Evolutionary conservation across 768 basidiomycete genomes (phyloP).

Genomic region (Agrocybe pediades): DNA sequence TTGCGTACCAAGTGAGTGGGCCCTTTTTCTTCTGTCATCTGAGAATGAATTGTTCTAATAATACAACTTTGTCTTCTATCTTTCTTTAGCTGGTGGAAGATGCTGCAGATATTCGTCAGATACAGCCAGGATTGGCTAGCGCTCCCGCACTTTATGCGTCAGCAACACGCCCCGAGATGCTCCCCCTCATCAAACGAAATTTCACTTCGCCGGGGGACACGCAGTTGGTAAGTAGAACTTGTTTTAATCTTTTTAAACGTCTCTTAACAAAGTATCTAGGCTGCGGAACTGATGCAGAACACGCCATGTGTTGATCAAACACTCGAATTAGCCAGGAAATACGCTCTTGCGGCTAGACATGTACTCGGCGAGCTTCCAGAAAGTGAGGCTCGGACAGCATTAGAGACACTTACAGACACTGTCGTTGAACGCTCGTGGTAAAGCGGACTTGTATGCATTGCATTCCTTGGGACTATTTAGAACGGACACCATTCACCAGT

Average conservation of each 20-base stretch:
- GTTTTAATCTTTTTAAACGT: background rate
- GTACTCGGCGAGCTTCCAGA: slow-evolving; percentile 73
- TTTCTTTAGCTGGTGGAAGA: slow-evolving; percentile 78
- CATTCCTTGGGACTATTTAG: slow-evolving; percentile 10
- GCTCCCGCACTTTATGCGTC: slow-evolving; percentile 87
- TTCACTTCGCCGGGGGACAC: slow-evolving; percentile 80
- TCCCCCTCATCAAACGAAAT: slow-evolving; percentile 76
- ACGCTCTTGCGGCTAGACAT: slow-evolving; percentile 78
- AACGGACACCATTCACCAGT: slow-evolving; percentile 9
- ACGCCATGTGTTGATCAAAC: slow-evolving; percentile 83
- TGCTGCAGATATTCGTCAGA: slow-evolving; percentile 65
- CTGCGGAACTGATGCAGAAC: slow-evolving; percentile 61
- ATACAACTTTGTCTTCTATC: slow-evolving; percentile 3
- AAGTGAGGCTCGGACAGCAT: slow-evolving; percentile 76
- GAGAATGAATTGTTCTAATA: background rate
- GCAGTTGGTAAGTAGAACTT: slow-evolving; percentile 55
- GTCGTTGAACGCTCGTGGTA: slow-evolving; percentile 65
- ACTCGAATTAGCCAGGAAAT: slow-evolving; percentile 68
- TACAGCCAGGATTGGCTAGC: slow-evolving; percentile 52
- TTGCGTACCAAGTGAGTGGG: slow-evolving; percentile 57
- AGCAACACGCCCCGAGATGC: slow-evolving; percentile 79
- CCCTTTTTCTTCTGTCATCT: background rate
- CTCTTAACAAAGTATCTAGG: slow-evolving; percentile 40
- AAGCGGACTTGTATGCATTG: background rate
- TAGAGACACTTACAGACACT: slow-evolving; percentile 70